phyloP scores from a whole-genome alignment of 495 filamentous ascomycete genomes.

The Choiromyces venosus region DNA sequence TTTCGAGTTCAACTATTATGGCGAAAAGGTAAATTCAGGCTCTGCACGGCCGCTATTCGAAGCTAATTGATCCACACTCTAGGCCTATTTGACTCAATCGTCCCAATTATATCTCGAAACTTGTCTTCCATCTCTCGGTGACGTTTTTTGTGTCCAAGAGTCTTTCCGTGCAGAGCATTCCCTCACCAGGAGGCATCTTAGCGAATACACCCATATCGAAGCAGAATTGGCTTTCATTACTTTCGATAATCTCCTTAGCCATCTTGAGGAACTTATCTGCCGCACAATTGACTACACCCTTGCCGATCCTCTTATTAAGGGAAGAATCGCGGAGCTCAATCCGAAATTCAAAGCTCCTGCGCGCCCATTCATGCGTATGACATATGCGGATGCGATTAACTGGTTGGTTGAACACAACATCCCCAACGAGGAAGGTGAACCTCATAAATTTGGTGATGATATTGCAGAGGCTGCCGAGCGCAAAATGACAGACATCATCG shows the following conservation, averaged over 20 bases:
- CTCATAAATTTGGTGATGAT: slow-evolving; percentile 90
- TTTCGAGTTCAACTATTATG: slow-evolving; percentile 93
- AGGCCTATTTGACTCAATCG: slow-evolving; percentile 89
- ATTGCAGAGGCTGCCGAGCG: slow-evolving; percentile 98
- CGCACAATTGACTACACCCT: slow-evolving; percentile 72
- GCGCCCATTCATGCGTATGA: slow-evolving; percentile 91
- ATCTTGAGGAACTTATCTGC: slow-evolving; percentile 86
- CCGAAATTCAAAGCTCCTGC: slow-evolving; percentile 73
- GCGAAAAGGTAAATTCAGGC: slow-evolving; percentile 52
- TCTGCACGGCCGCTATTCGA: not conserved
- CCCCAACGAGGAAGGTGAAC: slow-evolving; percentile 82
- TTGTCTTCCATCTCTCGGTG: slow-evolving; percentile 78
- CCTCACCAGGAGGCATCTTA: slow-evolving; percentile 86
- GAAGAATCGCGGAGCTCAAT: slow-evolving; percentile 77
- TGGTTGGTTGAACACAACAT: slow-evolving; percentile 89
- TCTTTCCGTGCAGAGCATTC: slow-evolving; percentile 98
- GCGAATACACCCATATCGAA: slow-evolving; percentile 96
- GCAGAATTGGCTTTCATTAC: slow-evolving; percentile 94
- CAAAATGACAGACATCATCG: slow-evolving; percentile 93
- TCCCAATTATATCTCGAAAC: slow-evolving; percentile 98
- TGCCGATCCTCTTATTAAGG: slow-evolving; percentile 62
- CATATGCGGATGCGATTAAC: slow-evolving; percentile 85
- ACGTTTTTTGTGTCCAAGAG: slow-evolving; percentile 96
- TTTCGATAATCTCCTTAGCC: slow-evolving; percentile 84
- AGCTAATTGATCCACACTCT: not conserved